phyloP scores from a whole-genome alignment of 2,329 filamentous ascomycete genomes.

The Ceratocystis smalleyi region DNA sequence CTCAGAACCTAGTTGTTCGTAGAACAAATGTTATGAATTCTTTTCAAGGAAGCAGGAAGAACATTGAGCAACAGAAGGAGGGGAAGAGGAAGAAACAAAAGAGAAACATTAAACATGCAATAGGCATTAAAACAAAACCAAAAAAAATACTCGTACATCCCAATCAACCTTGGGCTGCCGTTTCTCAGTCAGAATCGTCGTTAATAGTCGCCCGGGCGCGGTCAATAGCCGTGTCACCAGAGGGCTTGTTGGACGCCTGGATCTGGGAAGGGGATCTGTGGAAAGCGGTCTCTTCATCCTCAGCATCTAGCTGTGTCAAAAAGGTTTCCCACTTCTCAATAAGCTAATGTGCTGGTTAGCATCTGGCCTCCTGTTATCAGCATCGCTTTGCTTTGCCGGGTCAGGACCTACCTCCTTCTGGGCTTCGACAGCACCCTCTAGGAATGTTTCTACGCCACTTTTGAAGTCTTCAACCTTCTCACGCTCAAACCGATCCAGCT shows the following conservation, averaged over 20 bases:
- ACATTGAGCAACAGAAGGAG: background rate
- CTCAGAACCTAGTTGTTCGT: background rate
- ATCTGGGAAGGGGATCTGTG: conserved; percentile 48
- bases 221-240: conserved; percentile 44
- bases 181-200: conserved; percentile 41
- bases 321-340: conserved; percentile 97
- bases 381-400: background rate
- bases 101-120: conserved; percentile 2
- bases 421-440: conserved; percentile 92
- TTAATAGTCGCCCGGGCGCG: conserved; percentile 43
- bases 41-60: background rate
- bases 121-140: conserved; percentile 4
- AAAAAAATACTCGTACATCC: background rate
- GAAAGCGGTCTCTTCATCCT: conserved; percentile 63
- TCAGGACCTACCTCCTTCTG: conserved; percentile 72
- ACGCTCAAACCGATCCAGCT: conserved; percentile 84
- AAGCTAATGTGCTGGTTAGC: conserved; percentile 26
- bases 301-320: conserved; percentile 84
- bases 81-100: background rate
- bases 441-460: conserved; percentile 89
- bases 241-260: conserved; percentile 31
- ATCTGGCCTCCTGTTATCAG: too few relatives aligned
- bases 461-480: conserved; percentile 99
- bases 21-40: too few relatives aligned
- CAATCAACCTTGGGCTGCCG: background rate